Evolutionary conservation across 129 eudicot genomes (phyloP), one percentile per base, ranked within the genome.

Genomic region (Lactuca sativa): DNA sequence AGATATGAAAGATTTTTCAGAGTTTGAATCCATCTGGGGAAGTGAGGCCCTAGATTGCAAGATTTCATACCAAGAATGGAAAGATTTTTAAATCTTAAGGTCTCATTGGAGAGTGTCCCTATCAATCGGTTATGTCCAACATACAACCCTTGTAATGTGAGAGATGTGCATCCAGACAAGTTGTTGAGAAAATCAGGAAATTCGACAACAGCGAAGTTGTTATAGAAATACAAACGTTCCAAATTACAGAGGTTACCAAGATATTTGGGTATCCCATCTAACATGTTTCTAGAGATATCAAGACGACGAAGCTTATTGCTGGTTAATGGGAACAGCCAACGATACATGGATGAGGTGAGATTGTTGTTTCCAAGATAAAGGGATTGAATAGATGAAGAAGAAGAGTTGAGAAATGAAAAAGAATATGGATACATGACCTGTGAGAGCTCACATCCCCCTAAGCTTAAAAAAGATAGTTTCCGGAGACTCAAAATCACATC

Each of bases 1-100:
- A 43, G 49, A 9, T 0, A 0, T 0, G 9, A 0, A 3, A 74
- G 0, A 9, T 12, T 9, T 3, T 6, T 60, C 15, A 70, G 83
- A n/a, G 73, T 78, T 44, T 9, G 47, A 33, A 82, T 71, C 86
- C 81, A 82, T 0, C 17, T 41, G 0, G 86, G 83, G 11, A 82
- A 78, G 32, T 9, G 6, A n/a, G 72, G 78, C 7, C 86, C 83
- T 36, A 82, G 30, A 14, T 59, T 78, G 56, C 81, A 74, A n/a
- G 63, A 18, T 6, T 21, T 17, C 12, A 43, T 1, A 43, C 7
- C 49, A 9, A 9, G 30, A 25, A 1, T 25, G 30, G 30, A 0
- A 0, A 25, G 30, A 25, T 25, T 25, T 25, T 25, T 25, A 1
- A 25, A 25, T 25, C 2, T 25, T 25, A 25, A 53, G 21, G 54